These are phyloP conservation scores for Penicillium pulvis DNA, from an alignment of 495 filamentous ascomycete genomes.

Conservation along the genomic window DNA sequence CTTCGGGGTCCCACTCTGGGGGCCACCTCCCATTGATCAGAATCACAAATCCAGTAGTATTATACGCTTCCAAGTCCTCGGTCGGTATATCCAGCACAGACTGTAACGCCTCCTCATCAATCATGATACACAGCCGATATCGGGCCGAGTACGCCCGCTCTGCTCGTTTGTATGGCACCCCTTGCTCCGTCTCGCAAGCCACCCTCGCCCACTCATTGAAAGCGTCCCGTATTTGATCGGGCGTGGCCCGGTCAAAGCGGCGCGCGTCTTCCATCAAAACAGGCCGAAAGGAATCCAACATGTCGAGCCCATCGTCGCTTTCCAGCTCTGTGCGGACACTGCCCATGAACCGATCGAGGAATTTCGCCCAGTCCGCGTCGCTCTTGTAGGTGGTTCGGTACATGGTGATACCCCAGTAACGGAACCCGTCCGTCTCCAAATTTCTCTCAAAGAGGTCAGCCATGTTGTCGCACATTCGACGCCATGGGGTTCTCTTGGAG, in stretches of 20 bases:
- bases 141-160: too few species aligned
- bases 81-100: slow-evolving; percentile 12
- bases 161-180: too few species aligned
- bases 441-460: slow-evolving; percentile 9
- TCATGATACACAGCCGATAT: too few species aligned
- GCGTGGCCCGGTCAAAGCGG: too few species aligned
- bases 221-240: too few species aligned
- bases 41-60: slow-evolving; percentile 16
- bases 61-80: slow-evolving; percentile 9
- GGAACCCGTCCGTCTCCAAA: slow-evolving; percentile 8
- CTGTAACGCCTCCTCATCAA: slow-evolving; percentile 10
- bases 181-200: too few species aligned
- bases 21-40: slow-evolving; percentile 11
- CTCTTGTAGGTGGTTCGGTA: slow-evolving; percentile 16
- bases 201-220: too few species aligned
- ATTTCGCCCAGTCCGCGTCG: slow-evolving; percentile 13
- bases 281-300: too few species aligned
- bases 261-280: too few species aligned
- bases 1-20: slow-evolving; percentile 9
- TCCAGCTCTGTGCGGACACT: too few species aligned
- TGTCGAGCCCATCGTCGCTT: too few species aligned
- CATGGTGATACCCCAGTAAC: slow-evolving; percentile 12
- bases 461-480: too few species aligned
- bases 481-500: slow-evolving; percentile 14
- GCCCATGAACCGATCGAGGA: not conserved